Percentiles rank a stretch among this genome's conserved stretches.
These are phyloP conservation scores for Metarhizium sp. DNA, from an alignment of 2,329 filamentous ascomycete species.

Conservation along the genomic window DNA sequence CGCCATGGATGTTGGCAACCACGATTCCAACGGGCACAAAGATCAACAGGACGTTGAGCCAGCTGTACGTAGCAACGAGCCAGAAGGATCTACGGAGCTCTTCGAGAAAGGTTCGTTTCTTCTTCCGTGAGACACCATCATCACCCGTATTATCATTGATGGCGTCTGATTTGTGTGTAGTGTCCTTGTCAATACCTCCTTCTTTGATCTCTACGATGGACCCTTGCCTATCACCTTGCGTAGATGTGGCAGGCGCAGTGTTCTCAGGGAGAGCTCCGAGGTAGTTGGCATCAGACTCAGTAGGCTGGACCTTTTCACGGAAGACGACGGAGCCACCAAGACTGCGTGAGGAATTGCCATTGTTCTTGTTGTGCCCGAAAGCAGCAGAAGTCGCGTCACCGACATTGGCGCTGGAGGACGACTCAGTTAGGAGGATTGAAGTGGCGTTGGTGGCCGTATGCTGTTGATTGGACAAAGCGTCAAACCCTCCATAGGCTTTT, in stretches of 20 bases:
- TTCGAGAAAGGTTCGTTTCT: conserved; percentile 33
- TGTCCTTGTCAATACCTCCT: conserved; percentile 3
- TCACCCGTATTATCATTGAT: conserved; percentile 13
- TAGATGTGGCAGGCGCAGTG: conserved; percentile 30
- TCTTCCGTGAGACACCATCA: conserved; percentile 12
- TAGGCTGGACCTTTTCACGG: conserved; percentile 10
- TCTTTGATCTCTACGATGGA: conserved; percentile 38
- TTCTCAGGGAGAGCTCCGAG: conserved; percentile 16
- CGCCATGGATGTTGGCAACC: conserved; percentile 41
- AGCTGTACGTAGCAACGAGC: conserved; percentile 60
- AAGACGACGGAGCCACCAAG: conserved; percentile 4
- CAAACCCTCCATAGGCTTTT: conserved; percentile 43
- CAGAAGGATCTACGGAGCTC: conserved; percentile 41
- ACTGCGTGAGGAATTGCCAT: conserved; percentile 11
- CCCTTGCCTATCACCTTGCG: conserved; percentile 46
- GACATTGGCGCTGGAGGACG: conserved; percentile 1
- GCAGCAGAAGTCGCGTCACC: neutral
- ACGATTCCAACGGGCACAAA: conserved; percentile 73
- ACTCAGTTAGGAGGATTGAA: conserved; percentile 4
- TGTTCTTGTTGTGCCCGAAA: conserved; percentile 11
- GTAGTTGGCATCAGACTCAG: conserved; percentile 13
- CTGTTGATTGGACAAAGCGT: conserved; percentile 25
- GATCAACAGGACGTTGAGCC: conserved; percentile 67
- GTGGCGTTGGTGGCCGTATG: neutral
- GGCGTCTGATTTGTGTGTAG: conserved; percentile 17